Percentiles rank a stretch among this genome's conserved stretches.
Evolutionary conservation across 192 early-diverging fungal species (phyloP).

Genomic region (Coemansia sp.): DNA sequence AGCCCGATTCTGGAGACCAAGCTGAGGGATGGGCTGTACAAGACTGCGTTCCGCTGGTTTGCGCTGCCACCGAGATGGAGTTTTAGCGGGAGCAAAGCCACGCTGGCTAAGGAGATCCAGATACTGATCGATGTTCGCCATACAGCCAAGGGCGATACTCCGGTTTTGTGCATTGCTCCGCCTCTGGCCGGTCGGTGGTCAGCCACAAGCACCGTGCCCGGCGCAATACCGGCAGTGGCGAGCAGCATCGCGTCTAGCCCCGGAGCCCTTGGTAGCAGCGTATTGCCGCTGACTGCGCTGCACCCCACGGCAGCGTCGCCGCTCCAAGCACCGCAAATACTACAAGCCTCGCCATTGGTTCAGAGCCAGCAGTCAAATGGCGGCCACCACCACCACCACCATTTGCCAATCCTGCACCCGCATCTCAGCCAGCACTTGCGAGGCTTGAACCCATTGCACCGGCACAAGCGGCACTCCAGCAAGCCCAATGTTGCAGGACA

Average conservation of each 20-base stretch:
- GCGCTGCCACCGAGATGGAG: slow-evolving; percentile 72
- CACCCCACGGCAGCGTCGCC: background rate
- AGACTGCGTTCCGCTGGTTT: slow-evolving; percentile 83
- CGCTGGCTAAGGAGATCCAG: slow-evolving; percentile 61
- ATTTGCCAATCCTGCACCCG: background rate
- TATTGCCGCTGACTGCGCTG: background rate
- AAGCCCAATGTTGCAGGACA: background rate
- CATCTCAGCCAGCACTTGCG: slow-evolving; percentile 27
- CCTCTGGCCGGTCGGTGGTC: slow-evolving; percentile 11
- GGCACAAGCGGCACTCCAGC: slow-evolving; percentile 15
- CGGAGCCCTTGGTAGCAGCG: background rate
- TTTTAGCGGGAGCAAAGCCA: slow-evolving; percentile 71
- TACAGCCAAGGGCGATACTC: slow-evolving; percentile 61
- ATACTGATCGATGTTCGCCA: slow-evolving; percentile 65
- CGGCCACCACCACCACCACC: background rate
- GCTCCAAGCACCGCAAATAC: background rate
- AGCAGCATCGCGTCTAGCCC: background rate
- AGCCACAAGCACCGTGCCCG: background rate
- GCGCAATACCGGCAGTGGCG: background rate
- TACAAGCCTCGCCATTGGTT: background rate
- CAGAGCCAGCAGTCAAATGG: slow-evolving; percentile 1
- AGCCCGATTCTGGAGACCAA: slow-evolving; percentile 65
- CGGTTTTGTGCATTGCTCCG: slow-evolving; percentile 42
- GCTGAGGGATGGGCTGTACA: slow-evolving; percentile 65
- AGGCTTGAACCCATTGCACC: slow-evolving; percentile 19